Evolutionary conservation across 1,284 basidiomycete species (phyloP).

Genomic region (Phaffia rhodozyma): DNA sequence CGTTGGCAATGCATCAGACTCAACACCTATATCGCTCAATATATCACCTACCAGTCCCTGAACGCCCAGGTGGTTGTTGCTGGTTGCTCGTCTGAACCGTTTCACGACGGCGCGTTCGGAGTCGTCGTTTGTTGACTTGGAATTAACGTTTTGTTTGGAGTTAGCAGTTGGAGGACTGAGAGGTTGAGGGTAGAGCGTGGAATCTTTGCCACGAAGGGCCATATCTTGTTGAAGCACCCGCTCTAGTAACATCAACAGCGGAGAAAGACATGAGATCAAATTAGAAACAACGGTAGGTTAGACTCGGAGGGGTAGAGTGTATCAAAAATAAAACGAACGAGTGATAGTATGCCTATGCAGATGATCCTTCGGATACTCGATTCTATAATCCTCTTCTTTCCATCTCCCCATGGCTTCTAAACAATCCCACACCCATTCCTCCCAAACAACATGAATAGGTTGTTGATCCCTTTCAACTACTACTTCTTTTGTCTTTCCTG

Average conservation of each 20-base stretch:
- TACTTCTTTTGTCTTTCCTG: neutral
- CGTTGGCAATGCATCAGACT: neutral
- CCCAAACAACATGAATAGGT: constrained; percentile 23
- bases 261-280: too few species aligned
- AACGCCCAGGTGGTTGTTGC: neutral
- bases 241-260: neutral
- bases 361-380: neutral
- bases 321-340: neutral
- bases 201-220: constrained; percentile 8
- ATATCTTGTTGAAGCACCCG: neutral
- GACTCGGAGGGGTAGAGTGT: neutral
- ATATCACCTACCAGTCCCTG: neutral
- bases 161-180: neutral
- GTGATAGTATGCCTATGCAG: neutral
- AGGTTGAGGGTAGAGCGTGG: neutral
- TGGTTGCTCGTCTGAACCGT: neutral
- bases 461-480: constrained; percentile 11
- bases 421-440: constrained; percentile 24
- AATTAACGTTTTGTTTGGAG: neutral
- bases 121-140: neutral
- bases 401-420: constrained; percentile 12
- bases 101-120: constrained; percentile 9
- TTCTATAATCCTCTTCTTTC: constrained; percentile 11
- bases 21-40: neutral
- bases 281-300: too few species aligned